Evolutionary conservation across 805 yeast species (phyloP), one percentile per base, ranked within the genome.

Genomic region (Ascoidea tarda): DNA sequence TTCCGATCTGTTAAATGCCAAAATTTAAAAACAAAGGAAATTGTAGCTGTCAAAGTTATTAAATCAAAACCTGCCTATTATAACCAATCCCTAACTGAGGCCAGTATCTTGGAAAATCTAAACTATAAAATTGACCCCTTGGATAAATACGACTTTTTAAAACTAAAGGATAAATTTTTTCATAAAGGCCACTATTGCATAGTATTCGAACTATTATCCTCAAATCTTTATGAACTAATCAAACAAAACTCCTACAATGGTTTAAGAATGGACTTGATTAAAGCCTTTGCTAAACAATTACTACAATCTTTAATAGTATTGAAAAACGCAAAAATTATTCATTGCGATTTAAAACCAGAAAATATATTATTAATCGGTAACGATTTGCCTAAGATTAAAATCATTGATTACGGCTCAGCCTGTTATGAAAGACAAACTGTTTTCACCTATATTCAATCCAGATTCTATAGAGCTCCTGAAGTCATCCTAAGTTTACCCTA

Each of bases 261-360:
- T 0, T 71, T 93, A 49, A 80, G 82, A 54, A 84, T 88, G 62
- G 82, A 82, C 58, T 66, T 91, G 46, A 91, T 93, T 12, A 78
- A 86, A 58, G 78, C 78, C 16, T 83, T 93, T 59, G 75, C 96
- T 0, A 77, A 73, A 50, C 99, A 93, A 66, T 68, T 93, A 50
- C 70, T 93, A 53, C 95, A 87, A 59, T 79, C 96, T 0, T 69
- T 93, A 60, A 75, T 84, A 46, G 84, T 86, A 32, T 74, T 93
- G 59, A 93, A 93, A 62, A 84, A 81, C 46, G 80, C 87, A 49
- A 84, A 86, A 58, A 74, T 93, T 60, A 89, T 93, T 47, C 99
- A 93, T 64, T 93, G 99, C 69, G 99, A 93, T 68, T 71, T 93
- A 63, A 93, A 93, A 65, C 99, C 99, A 0, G 99, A 93, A 62